phyloP scores from a whole-genome alignment of 345 rosid species.

The Eucalyptus globulus region DNA sequence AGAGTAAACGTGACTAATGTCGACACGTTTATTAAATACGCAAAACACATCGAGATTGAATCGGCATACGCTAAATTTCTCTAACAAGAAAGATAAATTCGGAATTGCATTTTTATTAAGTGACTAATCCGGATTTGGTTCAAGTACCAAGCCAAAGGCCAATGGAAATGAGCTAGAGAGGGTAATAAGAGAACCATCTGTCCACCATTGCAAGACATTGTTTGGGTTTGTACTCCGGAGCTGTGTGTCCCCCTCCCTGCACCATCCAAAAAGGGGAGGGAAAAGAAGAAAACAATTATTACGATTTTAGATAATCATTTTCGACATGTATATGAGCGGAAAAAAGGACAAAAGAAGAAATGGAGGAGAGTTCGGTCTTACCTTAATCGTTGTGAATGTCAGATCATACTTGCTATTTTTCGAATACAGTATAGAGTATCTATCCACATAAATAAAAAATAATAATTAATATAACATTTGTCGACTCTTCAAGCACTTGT shows the following conservation, averaged over 20 bases:
- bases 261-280: background rate
- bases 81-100: background rate
- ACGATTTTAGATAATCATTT: background rate
- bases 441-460: background rate
- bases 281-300: background rate
- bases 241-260: background rate
- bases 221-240: background rate
- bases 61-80: background rate
- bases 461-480: background rate
- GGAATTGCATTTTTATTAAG: background rate
- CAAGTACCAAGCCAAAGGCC: background rate
- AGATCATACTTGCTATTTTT: background rate
- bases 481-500: background rate
- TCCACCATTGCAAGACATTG: background rate
- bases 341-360: too few species aligned
- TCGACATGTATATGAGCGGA: background rate
- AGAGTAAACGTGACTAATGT: background rate
- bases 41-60: background rate
- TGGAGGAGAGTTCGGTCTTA: background rate
- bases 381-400: background rate
- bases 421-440: background rate
- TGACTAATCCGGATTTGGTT: background rate
- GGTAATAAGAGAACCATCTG: background rate
- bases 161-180: background rate
- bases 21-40: too few species aligned